phyloP scores from a whole-genome alignment of 1,284 basidiomycete genomes.

The Trametes versicolor region DNA sequence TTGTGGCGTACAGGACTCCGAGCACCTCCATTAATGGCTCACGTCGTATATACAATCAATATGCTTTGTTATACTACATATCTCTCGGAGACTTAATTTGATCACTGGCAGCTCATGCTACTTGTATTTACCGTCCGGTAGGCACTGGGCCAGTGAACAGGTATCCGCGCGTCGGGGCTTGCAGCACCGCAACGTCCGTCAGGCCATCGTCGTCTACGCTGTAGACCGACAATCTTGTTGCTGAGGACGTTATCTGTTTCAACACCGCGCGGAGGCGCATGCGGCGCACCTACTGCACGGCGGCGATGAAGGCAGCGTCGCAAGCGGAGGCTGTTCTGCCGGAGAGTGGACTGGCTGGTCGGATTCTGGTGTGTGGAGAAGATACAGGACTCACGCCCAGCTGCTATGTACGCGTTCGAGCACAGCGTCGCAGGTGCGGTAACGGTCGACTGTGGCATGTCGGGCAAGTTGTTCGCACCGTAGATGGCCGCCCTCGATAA shows the following conservation, averaged over 20 bases:
- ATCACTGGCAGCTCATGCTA: no score
- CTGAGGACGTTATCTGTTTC: constrained; percentile 11
- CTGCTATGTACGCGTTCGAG: constrained; percentile 39
- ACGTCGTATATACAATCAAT: no score
- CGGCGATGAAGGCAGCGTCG: constrained; percentile 39
- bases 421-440: constrained; percentile 32
- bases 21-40: no score
- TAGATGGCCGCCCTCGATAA: constrained; percentile 60
- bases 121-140: no score
- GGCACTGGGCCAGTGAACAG: no score
- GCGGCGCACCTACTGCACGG: constrained; percentile 2
- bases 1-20: no score
- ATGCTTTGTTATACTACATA: no score
- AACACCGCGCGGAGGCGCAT: constrained; percentile 5
- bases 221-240: constrained; percentile 26
- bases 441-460: constrained; percentile 29
- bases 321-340: constrained; percentile 36
- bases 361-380: constrained; percentile 10
- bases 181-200: constrained; percentile 27
- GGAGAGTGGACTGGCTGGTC: constrained; percentile 27
- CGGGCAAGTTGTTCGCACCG: no score
- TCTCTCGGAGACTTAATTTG: no score
- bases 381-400: constrained; percentile 24
- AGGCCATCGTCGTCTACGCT: constrained; percentile 18
- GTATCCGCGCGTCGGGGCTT: constrained; percentile 20